Conservation (phyloP, 2,329 filamentous ascomycete species). For the Colletotrichum noveboracense region DNA sequence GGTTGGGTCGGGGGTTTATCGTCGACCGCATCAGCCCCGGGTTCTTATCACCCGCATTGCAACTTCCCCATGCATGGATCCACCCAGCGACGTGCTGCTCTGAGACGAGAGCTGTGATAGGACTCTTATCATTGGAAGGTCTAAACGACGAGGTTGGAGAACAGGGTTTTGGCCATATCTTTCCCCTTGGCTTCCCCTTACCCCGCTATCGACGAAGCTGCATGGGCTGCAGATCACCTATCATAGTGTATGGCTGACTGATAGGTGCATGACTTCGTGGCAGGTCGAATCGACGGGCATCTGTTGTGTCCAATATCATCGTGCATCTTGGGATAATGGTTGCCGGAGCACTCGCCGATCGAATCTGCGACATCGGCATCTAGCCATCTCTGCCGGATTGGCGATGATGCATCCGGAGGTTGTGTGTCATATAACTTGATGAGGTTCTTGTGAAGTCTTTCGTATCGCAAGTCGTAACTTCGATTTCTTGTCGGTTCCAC, state of each 20-base stretch:
- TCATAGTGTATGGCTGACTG: background rate
- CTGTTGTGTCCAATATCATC: background rate
- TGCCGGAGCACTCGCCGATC: background rate
- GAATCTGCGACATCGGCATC: background rate
- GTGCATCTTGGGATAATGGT: background rate
- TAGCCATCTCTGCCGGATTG: background rate
- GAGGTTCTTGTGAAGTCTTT: background rate
- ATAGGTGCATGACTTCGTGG: background rate
- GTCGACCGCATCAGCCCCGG: background rate
- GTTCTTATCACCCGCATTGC: background rate
- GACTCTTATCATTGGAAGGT: background rate
- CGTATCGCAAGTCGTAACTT: accelerated
- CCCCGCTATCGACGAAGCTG: background rate
- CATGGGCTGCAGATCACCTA: background rate
- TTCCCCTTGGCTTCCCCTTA: background rate
- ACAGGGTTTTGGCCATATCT: background rate
- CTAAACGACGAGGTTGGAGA: background rate
- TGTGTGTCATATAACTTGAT: accelerated
- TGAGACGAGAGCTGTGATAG: background rate
- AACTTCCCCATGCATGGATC: background rate
- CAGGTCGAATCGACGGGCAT: background rate
- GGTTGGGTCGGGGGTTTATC: background rate
- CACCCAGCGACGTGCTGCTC: background rate
- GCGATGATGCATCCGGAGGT: background rate
- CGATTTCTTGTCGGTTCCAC: background rate